These are phyloP conservation scores for Arthrobotrys musiformis DNA, from an alignment of 2,329 filamentous ascomycete genomes.

Conservation along the genomic window DNA sequence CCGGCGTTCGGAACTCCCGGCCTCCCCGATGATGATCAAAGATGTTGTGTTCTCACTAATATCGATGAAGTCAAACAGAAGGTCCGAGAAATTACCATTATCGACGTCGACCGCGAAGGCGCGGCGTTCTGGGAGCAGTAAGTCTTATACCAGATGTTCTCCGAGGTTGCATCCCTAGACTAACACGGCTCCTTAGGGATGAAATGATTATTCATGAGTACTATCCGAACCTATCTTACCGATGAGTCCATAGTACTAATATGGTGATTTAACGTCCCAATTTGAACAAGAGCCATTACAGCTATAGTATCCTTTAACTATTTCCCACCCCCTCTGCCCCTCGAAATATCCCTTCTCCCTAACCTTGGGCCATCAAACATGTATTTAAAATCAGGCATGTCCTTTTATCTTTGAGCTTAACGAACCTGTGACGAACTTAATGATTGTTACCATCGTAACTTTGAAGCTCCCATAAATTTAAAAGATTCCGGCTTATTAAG, in stretches of 20 bases:
- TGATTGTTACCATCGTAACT: background rate
- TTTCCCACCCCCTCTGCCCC: background rate
- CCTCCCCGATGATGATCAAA: background rate
- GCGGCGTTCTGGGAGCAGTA: constrained; percentile 23
- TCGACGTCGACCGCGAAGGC: constrained; percentile 25
- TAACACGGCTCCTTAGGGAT: background rate
- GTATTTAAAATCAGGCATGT: too few species aligned
- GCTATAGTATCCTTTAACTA: background rate
- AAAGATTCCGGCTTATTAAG: too few species aligned
- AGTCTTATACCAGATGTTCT: background rate
- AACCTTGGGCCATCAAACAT: too few species aligned
- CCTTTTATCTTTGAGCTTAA: too few species aligned
- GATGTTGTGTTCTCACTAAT: background rate
- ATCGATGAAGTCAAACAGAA: background rate
- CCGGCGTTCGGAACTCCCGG: background rate
- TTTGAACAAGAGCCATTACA: background rate
- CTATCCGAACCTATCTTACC: background rate
- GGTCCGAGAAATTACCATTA: background rate
- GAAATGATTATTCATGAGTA: constrained; percentile 19
- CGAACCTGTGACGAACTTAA: too few species aligned
- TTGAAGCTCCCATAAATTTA: background rate
- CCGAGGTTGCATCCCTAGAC: background rate
- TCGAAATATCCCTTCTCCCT: too few species aligned
- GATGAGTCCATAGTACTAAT: background rate
- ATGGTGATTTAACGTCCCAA: background rate